Conservation (phyloP, 2,329 filamentous ascomycete species). For the Epichloe gansuensis region DNA sequence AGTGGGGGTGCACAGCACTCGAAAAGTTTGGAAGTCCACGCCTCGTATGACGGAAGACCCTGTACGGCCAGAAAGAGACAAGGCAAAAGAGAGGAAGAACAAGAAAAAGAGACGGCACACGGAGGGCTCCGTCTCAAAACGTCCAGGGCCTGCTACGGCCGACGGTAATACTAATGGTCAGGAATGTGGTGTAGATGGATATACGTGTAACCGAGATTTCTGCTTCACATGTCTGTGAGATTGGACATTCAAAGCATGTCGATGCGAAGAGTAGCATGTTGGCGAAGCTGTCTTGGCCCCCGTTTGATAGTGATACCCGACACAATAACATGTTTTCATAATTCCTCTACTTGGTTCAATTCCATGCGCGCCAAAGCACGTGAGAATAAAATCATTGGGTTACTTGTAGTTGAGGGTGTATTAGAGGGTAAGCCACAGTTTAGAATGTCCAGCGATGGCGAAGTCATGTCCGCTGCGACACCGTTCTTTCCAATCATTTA, state of each 20-base stretch:
- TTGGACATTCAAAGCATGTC: not conserved
- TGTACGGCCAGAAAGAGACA: slow-evolving; percentile 16
- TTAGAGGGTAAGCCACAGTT: too few relatives aligned
- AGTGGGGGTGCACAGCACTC: slow-evolving; percentile 9
- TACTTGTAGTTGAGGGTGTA: too few relatives aligned
- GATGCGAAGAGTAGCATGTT: too few relatives aligned
- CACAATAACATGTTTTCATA: too few relatives aligned
- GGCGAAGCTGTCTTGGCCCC: not conserved
- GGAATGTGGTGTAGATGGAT: slow-evolving; percentile 42
- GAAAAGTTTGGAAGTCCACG: slow-evolving; percentile 18
- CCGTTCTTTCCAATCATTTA: not conserved
- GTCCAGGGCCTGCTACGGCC: slow-evolving; percentile 31
- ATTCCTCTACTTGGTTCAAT: too few relatives aligned
- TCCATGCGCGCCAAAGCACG: too few relatives aligned
- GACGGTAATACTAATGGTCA: slow-evolving; percentile 26
- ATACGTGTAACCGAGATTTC: slow-evolving; percentile 42
- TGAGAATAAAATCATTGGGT: too few relatives aligned
- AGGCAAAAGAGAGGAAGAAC: slow-evolving; percentile 3
- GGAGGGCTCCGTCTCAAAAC: slow-evolving; percentile 9
- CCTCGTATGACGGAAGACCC: slow-evolving; percentile 17
- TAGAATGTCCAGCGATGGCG: too few relatives aligned
- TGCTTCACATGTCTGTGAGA: slow-evolving; percentile 41
- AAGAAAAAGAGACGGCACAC: slow-evolving; percentile 4
- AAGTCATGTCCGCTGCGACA: too few relatives aligned
- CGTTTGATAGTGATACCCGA: not conserved